These are phyloP conservation scores for Termitomyces bulborhizus DNA, from an alignment of 768 basidiomycete species.

Conservation along the genomic window DNA sequence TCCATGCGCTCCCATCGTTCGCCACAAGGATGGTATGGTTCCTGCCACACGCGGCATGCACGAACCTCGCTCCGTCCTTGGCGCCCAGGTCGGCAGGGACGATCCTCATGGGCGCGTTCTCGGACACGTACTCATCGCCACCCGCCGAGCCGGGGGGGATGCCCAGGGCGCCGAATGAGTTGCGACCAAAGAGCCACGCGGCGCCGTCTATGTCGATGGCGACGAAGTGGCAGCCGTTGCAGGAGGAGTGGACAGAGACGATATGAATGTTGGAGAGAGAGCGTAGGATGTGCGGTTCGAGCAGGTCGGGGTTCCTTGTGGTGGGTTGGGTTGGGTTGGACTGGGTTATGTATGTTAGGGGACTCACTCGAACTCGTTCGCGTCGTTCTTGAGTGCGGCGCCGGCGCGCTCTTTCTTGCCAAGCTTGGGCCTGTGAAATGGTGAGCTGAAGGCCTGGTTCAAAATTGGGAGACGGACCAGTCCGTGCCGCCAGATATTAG, in stretches of 20 bases:
- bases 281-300: conserved; percentile 85
- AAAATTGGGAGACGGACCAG: conserved; percentile 50
- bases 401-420: conserved; percentile 69
- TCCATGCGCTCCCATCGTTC: conserved; percentile 79
- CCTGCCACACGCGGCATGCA: conserved; percentile 79
- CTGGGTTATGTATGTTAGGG: background rate
- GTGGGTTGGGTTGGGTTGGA: background rate
- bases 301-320: conserved; percentile 67
- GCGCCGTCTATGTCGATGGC: conserved; percentile 67
- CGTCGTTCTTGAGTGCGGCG: conserved; percentile 37
- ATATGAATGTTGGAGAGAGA: conserved; percentile 78
- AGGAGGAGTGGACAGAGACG: conserved; percentile 68
- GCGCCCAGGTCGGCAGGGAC: conserved; percentile 59
- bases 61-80: conserved; percentile 50
- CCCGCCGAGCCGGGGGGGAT: conserved; percentile 40
- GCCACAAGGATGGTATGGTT: conserved; percentile 81
- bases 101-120: conserved; percentile 65
- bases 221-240: conserved; percentile 71
- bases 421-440: conserved; percentile 54
- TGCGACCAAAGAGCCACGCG: conserved; percentile 90
- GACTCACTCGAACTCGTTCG: conserved; percentile 32
- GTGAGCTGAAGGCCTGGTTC: background rate
- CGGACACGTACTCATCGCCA: conserved; percentile 57
- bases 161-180: conserved; percentile 55
- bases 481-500: conserved; percentile 84